Conservation (phyloP, 2,329 filamentous ascomycete species). For the Paraconiothyrium sp. region DNA sequence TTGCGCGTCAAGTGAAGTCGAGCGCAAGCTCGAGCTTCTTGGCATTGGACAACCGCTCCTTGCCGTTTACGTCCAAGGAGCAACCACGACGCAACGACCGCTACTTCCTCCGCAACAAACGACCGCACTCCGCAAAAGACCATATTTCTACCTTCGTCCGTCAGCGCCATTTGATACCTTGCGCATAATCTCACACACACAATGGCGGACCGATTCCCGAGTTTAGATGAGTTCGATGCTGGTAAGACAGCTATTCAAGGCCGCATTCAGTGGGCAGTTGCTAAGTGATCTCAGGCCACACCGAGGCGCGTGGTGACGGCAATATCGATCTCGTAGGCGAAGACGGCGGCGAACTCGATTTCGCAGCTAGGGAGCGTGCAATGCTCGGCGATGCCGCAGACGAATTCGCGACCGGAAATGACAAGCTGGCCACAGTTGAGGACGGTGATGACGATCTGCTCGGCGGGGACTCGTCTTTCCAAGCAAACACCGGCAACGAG, state of each 20-base stretch:
- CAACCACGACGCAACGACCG: neutral
- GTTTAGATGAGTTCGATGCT: conserved; percentile 62
- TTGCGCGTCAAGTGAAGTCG: neutral
- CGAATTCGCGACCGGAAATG: conserved; percentile 82
- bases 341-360: conserved; percentile 76
- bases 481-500: conserved; percentile 52
- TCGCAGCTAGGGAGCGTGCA: conserved; percentile 90
- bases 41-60: conserved; percentile 10
- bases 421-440: conserved; percentile 71
- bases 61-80: conserved; percentile 12
- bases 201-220: conserved; percentile 63
- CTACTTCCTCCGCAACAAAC: conserved; percentile 11
- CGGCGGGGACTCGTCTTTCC: conserved; percentile 62
- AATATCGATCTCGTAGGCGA: conserved; percentile 61
- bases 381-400: conserved; percentile 90
- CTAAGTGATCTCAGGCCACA: conserved; percentile 67
- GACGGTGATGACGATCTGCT: conserved; percentile 76
- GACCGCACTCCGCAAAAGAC: conserved; percentile 9
- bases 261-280: conserved; percentile 32
- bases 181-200: conserved; percentile 22
- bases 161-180: conserved; percentile 12
- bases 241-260: conserved; percentile 50
- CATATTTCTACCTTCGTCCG: neutral
- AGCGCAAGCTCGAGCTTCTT: conserved; percentile 10
- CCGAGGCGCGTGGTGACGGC: conserved; percentile 66